These are phyloP conservation scores for Gentiana macrophylla DNA, from an alignment of 257 asterid genomes.

Conservation along the genomic window DNA sequence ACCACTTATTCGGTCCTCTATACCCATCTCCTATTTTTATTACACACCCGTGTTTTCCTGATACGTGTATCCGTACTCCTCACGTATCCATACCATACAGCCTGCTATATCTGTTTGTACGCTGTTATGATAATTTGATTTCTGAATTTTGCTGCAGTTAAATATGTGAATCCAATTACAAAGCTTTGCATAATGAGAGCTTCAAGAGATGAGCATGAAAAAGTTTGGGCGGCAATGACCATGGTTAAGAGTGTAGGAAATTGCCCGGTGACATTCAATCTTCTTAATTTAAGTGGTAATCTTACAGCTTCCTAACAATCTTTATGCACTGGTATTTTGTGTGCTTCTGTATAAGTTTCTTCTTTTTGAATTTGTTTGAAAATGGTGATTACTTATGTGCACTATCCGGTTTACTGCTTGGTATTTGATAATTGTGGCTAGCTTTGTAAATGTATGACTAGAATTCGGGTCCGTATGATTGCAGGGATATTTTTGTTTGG, in stretches of 20 bases:
- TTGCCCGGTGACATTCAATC: slow-evolving; percentile 71
- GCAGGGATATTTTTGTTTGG: no score
- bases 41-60: no score
- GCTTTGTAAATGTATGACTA: no score
- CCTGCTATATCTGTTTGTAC: no score
- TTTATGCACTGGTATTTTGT: neutral
- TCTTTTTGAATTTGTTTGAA: neutral
- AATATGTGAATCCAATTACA: slow-evolving; percentile 82
- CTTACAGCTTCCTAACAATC: neutral
- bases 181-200: slow-evolving; percentile 69
- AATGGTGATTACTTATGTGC: neutral
- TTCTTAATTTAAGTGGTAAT: slow-evolving; percentile 80
- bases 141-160: slow-evolving; percentile 34
- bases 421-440: neutral
- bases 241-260: slow-evolving; percentile 65
- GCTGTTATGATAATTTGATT: neutral
- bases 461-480: no score
- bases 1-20: no score
- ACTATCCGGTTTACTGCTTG: no score
- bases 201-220: slow-evolving; percentile 60
- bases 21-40: no score
- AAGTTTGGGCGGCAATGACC: slow-evolving; percentile 71
- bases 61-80: no score
- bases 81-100: no score
- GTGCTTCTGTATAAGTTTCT: neutral